Base-by-base conservation (phyloP, 129 eudicot species). In the Daucus carota region DNA sequence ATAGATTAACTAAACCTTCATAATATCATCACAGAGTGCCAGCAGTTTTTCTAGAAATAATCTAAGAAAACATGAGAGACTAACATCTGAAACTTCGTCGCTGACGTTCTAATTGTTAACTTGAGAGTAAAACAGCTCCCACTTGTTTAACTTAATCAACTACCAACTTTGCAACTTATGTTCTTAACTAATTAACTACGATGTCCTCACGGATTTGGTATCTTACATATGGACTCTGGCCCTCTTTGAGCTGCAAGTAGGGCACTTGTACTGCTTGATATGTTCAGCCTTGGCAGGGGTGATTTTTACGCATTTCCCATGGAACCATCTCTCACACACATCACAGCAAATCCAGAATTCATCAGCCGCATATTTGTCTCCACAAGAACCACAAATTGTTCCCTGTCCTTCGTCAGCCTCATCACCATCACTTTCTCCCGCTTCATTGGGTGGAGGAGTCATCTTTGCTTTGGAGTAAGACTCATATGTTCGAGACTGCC, bases 251-350 rank as follows among this genome's bases (percentile, higher is more conserved):
- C 86, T 84, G 84, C 97, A 91, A 62, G 72, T 81, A 41, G 94
- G 94, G 84, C 97, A 88, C 66, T 91, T 91, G 88, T 91, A 91
- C 50, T 88, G 93, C 87, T 91, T 88, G 81, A 91, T 91, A 85
- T 88, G 89, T 80, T 88, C 90, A 1, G 97, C 97, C 77, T 91
- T 88, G 22, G 91, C 93, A 22, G 91, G 91, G 2, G 97, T 90
- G 70, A 91, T 83, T 81, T 86, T 90, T 38, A 90, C 96, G 60
- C 90, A 91, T 87, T 88, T 91, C 9, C 93, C 97, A 77, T 88
- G 93, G 46, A 88, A 91, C 97, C 97, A 91, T 79, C 83, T 86
- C 82, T 91, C 93, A 32, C 93, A 90, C 1, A 83, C 74, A 73
- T 89, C 92, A 73, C 92, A 89, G 83, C 91, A 89, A 59, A 87